These are phyloP conservation scores for Hypoxylon lenormandii DNA, from an alignment of 495 filamentous ascomycete species.

Conservation along the genomic window DNA sequence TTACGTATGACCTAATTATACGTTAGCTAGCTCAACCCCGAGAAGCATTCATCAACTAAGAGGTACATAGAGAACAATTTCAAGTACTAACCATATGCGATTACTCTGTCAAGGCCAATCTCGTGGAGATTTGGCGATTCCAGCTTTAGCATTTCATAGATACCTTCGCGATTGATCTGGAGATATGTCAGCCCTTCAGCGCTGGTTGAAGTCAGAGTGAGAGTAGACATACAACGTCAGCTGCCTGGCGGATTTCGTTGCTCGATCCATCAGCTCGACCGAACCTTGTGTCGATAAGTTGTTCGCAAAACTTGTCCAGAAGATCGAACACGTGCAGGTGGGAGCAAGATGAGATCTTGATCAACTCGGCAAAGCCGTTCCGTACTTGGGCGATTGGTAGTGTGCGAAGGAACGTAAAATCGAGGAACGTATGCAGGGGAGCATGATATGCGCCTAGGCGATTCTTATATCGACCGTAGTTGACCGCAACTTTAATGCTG, in stretches of 20 bases:
- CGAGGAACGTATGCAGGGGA: slow-evolving; percentile 72
- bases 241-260: slow-evolving; percentile 63
- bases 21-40: no score
- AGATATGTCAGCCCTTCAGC: neutral
- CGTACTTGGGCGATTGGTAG: slow-evolving; percentile 70
- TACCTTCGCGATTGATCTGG: slow-evolving; percentile 68
- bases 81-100: slow-evolving; percentile 65
- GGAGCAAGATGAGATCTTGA: slow-evolving; percentile 75
- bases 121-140: slow-evolving; percentile 74
- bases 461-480: slow-evolving; percentile 75
- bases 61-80: no score
- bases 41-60: no score
- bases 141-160: slow-evolving; percentile 72
- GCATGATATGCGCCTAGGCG: slow-evolving; percentile 75
- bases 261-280: slow-evolving; percentile 65
- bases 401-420: slow-evolving; percentile 72
- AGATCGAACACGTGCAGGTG: slow-evolving; percentile 69
- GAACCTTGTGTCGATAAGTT: slow-evolving; percentile 68
- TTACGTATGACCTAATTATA: slow-evolving; percentile 61
- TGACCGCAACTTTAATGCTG: slow-evolving; percentile 74
- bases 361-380: slow-evolving; percentile 74
- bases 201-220: neutral
- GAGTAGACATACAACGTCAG: slow-evolving; percentile 56
- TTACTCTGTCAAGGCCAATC: slow-evolving; percentile 71
- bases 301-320: slow-evolving; percentile 70